Base-by-base conservation (phyloP, 768 basidiomycete genomes). In the Amanita jacksonii region DNA sequence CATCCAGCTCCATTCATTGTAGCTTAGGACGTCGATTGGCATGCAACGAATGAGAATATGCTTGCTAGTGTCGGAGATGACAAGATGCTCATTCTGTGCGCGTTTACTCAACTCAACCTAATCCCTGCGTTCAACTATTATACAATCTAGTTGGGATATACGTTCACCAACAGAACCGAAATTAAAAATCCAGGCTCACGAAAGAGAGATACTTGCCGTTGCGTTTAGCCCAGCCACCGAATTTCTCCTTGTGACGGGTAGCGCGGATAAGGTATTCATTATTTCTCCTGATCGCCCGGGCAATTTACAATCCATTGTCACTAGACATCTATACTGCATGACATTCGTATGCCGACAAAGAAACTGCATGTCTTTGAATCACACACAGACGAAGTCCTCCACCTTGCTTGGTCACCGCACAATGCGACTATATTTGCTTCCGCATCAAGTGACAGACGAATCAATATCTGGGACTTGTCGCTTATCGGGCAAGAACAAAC, bases 21-120 rank as follows among this genome's bases (percentile, higher is more conserved):
- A 30, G 39, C 15, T n/a, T 49, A 94, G 90, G 96, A 99, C 57
- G 93, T 99, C 4, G 92, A 96, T 54, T 99, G 96, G 96, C 85
- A 94, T 62, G 69, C 80, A 1, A 77, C 72, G 3, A 70, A 83
- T 54, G 88, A 90, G 48, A 79, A 82, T 54, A 65, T 91, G 38
- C 90, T 98, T 54, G 92, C 84, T 2, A 97, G 93, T 52, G 96
- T 94, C 24, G 91, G 93, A 15, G 96, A 99, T 50, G 96, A 99
- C 60, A 86, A 84, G 59, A 78, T 87, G 73, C 74, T 99, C 41
- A 80, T 96, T 72, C 72, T 98, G 92, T 97, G 56, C 39, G 89
- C 67, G 3, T 23, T 28, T 33, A n/a, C 18, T 8, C 33, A 13
- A 32, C 1, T 42, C 45, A 13, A 15, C 43, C 45, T 27, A 24